Evolutionary conservation across 306 rosid species (phyloP).

Genomic region (Trifolium fragiferum): DNA sequence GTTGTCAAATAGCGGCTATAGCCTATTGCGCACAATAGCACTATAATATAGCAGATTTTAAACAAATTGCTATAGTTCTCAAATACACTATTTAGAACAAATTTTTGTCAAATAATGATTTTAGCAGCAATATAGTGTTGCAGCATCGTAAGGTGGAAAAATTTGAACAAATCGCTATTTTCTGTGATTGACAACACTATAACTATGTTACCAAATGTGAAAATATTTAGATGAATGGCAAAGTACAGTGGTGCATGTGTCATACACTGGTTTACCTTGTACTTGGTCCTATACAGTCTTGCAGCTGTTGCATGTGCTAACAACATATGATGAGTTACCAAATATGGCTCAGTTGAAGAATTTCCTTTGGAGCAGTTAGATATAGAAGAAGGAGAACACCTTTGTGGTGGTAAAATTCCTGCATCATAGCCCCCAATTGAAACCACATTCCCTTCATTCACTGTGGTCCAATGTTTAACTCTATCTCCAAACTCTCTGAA

Average conservation of each 20-base stretch:
- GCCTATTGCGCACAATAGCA: not conserved
- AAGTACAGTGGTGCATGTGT: not conserved
- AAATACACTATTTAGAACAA: not conserved
- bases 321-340: conserved; percentile 51
- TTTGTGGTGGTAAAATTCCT: conserved; percentile 45
- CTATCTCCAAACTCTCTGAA: conserved; percentile 62
- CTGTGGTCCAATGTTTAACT: conserved; percentile 58
- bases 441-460: conserved; percentile 52
- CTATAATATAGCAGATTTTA: not conserved
- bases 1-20: not conserved
- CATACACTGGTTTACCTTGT: conserved; percentile 43
- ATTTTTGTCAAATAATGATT: not conserved
- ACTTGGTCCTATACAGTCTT: conserved; percentile 45
- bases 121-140: not conserved
- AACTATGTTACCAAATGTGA: not conserved
- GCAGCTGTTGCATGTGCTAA: conserved; percentile 52
- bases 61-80: too few species aligned
- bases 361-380: conserved; percentile 54
- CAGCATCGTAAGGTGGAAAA: not conserved
- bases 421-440: conserved; percentile 25
- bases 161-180: not conserved
- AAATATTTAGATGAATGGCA: not conserved
- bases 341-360: conserved; percentile 59
- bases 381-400: conserved; percentile 40
- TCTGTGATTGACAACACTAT: not conserved